phyloP scores from a whole-genome alignment of 192 early-diverging fungal species.

The Ambispora gerdemannii region DNA sequence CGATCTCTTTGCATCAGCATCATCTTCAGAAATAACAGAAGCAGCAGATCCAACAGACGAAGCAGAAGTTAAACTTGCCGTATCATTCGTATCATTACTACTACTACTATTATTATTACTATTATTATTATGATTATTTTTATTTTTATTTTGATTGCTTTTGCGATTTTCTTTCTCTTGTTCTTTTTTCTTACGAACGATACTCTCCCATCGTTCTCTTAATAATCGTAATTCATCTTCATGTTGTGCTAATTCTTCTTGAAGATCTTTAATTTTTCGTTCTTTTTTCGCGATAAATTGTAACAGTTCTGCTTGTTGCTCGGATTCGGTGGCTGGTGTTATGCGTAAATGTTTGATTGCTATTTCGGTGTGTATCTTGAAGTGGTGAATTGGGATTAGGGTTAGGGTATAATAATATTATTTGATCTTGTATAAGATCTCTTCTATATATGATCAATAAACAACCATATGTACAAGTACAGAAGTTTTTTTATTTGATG shows the following conservation, averaged over 20 bases:
- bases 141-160: no score
- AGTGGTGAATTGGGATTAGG: no score
- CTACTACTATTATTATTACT: no score
- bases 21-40: neutral
- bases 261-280: conserved; percentile 16
- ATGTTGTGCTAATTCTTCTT: conserved; percentile 20
- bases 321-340: conserved; percentile 9
- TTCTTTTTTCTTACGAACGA: neutral
- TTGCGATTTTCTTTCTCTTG: no score
- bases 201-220: conserved; percentile 20
- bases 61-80: neutral
- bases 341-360: conserved; percentile 21
- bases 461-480: no score
- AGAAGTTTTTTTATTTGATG: no score
- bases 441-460: no score
- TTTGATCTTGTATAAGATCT: no score
- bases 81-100: no score
- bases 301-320: conserved; percentile 20
- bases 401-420: no score
- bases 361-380: conserved; percentile 5
- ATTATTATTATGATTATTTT: no score
- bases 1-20: neutral
- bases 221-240: conserved; percentile 28
- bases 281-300: conserved; percentile 27
- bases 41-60: neutral